Evolutionary conservation across 805 yeast genomes (phyloP), one percentile per base, ranked within the genome.

Genomic region (Schizosaccharomyces cryophilus): DNA sequence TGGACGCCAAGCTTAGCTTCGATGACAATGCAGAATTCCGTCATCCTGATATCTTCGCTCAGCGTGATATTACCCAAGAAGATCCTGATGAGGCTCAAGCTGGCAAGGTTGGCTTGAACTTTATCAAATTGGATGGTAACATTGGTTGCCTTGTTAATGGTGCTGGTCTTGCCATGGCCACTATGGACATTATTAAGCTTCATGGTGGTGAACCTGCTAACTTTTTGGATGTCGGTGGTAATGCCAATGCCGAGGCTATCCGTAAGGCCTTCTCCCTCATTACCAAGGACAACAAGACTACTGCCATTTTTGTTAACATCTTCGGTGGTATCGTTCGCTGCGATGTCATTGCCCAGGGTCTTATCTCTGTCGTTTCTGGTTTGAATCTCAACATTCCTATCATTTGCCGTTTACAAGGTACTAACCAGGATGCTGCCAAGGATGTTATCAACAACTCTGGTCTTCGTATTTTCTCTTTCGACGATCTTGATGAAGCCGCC

Each of bases 141-240:
- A 90, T 93, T 71, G 99, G 98, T 69, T 90, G 96, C 78, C 79
- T 93, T 65, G 99, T 93, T 73, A 93, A 93, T 75, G 99, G 99
- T 78, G 99, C 99, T 63, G 99, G 99, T 74, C 81, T 93, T 72
- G 99, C 99, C 69, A 93, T 93, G 99, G 99, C 99, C 68, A 93
- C 99, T 66, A 89, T 93, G 96, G 99, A 93, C 75, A 94, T 94
- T 73, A 87, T 93, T 78, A 88, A 93, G 78, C 81, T 93, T 69
- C 86, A 88, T 77, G 96, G 97, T 70, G 99, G 99, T 74, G 85
- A 82, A 67, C 99, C 99, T 69, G 99, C 98, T 66, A 93, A 93
- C 80, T 93, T 93, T 81, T 81, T 93, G 73, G 99, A 93, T 78
- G 93, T 96, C 75, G 99, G 99, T 79, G 99, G 99, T 78, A 95